A percentile compares a stretch with the other conserved stretches of the same genome.
Evolutionary conservation across 768 basidiomycete genomes (phyloP).

Genomic region (Psilocybe azurescens): DNA sequence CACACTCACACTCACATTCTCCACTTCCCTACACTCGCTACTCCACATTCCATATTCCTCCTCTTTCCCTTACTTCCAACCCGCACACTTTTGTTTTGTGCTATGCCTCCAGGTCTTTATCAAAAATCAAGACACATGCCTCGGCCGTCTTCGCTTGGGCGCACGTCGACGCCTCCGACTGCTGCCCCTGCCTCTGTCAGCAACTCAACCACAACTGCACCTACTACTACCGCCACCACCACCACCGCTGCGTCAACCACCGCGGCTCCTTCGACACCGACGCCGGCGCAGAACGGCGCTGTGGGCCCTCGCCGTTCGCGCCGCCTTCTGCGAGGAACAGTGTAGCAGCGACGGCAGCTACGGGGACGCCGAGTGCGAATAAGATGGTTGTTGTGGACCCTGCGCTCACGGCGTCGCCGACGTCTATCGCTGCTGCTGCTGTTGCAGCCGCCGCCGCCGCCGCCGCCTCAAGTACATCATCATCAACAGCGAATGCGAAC

Average conservation of each 20-base stretch:
- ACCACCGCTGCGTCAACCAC: slow-evolving; percentile 22
- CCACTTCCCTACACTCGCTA: too few relatives aligned
- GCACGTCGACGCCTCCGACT: slow-evolving; percentile 36
- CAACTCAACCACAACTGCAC: neutral
- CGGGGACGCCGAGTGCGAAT: slow-evolving; percentile 10
- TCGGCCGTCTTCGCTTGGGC: slow-evolving; percentile 66
- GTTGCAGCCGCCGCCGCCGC: slow-evolving; percentile 8
- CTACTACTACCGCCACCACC: neutral
- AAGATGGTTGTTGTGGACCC: neutral
- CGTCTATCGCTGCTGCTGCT: slow-evolving; percentile 19
- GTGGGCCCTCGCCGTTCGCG: slow-evolving; percentile 40
- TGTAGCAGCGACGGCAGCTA: slow-evolving; percentile 14
- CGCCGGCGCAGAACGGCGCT: slow-evolving; percentile 18
- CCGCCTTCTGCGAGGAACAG: slow-evolving; percentile 26
- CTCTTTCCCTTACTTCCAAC: slow-evolving; percentile 18
- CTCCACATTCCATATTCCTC: too few relatives aligned
- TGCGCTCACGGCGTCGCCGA: slow-evolving; percentile 20
- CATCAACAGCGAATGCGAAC: neutral
- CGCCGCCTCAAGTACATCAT: neutral
- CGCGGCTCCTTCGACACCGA: slow-evolving; percentile 21
- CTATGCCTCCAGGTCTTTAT: slow-evolving; percentile 69
- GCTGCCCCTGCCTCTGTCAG: slow-evolving; percentile 16
- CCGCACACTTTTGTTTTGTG: neutral
- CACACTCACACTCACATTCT: neutral
- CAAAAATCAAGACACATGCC: slow-evolving; percentile 82